phyloP scores from a whole-genome alignment of 441 rosid genomes.

The Lepidium campestre region DNA sequence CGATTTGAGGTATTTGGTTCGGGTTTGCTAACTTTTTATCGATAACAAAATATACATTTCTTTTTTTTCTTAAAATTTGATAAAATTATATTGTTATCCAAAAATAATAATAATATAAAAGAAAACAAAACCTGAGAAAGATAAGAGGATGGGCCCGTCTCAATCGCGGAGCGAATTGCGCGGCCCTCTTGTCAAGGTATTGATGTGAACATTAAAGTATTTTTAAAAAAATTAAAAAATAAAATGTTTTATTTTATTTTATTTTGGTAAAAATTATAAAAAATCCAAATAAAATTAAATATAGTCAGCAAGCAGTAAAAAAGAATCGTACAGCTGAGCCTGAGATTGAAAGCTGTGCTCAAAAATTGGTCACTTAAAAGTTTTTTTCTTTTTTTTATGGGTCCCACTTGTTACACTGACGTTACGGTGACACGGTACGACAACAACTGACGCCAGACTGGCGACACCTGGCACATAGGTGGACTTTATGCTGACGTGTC shows the following conservation, averaged over 20 bases:
- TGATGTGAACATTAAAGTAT: constrained; percentile 31
- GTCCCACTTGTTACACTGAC: constrained; percentile 23
- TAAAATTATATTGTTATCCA: neutral
- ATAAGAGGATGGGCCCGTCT: constrained; percentile 21
- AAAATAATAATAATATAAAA: no score
- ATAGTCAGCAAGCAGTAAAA: constrained; percentile 13
- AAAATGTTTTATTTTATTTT: no score
- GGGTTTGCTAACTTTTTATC: neutral
- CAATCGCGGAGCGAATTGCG: constrained; percentile 34
- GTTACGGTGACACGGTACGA: constrained; percentile 18
- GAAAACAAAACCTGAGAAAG: constrained; percentile 30
- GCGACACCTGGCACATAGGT: constrained; percentile 13
- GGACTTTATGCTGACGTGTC: constrained; percentile 10
- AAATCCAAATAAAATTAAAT: neutral
- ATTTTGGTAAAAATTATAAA: neutral
- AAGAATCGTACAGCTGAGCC: constrained; percentile 27
- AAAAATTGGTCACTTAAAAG: constrained; percentile 5
- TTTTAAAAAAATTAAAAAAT: neutral
- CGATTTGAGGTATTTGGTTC: no score
- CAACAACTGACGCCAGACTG: constrained; percentile 17
- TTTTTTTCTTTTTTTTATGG: neutral
- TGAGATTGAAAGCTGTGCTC: constrained; percentile 25
- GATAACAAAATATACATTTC: neutral
- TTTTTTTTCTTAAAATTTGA: no score
- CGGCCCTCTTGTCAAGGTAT: constrained; percentile 24